phyloP scores from a whole-genome alignment of 345 rosid species.

The Eucalyptus sp. region DNA sequence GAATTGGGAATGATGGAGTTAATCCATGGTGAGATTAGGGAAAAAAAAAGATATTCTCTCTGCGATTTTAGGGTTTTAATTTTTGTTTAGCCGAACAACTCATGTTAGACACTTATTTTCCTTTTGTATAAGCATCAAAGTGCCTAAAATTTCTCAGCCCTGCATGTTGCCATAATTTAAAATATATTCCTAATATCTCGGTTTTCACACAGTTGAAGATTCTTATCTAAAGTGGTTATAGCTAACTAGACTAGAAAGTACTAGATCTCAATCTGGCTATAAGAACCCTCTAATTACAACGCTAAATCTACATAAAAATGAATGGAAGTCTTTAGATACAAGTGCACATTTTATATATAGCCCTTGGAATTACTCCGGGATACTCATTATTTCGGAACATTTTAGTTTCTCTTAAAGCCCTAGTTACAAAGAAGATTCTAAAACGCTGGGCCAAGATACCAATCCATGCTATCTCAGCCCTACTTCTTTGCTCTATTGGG shows the following conservation, averaged over 20 bases:
- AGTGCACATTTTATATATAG: not conserved
- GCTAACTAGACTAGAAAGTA: too few species aligned
- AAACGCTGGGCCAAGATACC: not conserved
- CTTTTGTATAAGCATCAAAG: too few species aligned
- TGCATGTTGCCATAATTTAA: too few species aligned
- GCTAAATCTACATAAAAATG: not conserved
- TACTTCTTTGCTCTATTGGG: not conserved
- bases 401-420: not conserved
- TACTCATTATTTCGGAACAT: not conserved
- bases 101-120: too few species aligned
- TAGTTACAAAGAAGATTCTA: not conserved
- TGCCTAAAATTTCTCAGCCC: too few species aligned
- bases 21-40: too few species aligned
- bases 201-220: too few species aligned
- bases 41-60: too few species aligned
- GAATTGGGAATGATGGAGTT: too few species aligned
- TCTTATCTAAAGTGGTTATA: too few species aligned
- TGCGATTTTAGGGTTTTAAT: too few species aligned
- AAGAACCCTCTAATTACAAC: not conserved
- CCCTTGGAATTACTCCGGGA: not conserved
- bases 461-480: not conserved
- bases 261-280: not conserved
- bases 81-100: too few species aligned
- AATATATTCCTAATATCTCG: accelerated
- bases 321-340: not conserved